Percentiles rank a stretch among this genome's conserved stretches.
Evolutionary conservation across 192 early-diverging fungal genomes (phyloP).

Genomic region (Linnemannia exigua): DNA sequence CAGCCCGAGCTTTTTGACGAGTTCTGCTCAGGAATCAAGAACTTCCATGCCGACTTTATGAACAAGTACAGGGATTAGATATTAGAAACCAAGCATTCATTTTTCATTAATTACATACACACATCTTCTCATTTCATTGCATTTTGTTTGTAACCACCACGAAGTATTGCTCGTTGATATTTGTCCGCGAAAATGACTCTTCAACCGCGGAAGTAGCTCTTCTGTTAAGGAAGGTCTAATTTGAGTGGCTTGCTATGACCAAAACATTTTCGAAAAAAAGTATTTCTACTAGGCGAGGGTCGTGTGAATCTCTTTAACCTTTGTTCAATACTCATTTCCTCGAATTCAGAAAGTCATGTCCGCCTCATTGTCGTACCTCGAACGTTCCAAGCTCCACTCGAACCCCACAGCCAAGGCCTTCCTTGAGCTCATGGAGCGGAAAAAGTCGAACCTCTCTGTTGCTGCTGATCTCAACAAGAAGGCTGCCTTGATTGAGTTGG

Average conservation of each 20-base stretch:
- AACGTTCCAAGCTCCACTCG: conserved; percentile 74
- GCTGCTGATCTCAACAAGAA: conserved; percentile 94
- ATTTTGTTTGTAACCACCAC: not conserved
- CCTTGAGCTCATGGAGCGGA: conserved; percentile 87
- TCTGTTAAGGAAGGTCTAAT: not conserved
- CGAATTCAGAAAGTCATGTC: conserved; percentile 26
- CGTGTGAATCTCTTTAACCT: not conserved
- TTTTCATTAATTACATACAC: not conserved
- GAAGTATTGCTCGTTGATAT: not conserved
- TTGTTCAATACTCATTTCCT: conserved; percentile 3
- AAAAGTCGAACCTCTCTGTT: conserved; percentile 92
- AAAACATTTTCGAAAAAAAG: not conserved
- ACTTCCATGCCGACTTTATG: conserved; percentile 90
- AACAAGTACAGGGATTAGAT: conserved; percentile 72
- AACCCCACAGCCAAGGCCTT: conserved; percentile 85
- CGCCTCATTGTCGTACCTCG: conserved; percentile 70
- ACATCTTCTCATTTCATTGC: not conserved
- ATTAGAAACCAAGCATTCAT: not conserved
- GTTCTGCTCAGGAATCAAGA: conserved; percentile 81
- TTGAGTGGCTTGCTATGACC: not conserved
- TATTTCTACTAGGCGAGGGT: not conserved
- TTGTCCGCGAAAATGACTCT: not conserved
- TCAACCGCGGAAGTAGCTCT: not conserved
- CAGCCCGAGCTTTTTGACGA: conserved; percentile 93
- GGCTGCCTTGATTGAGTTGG: conserved; percentile 87